phyloP scores from a whole-genome alignment of 225 moss, liverwort and hornwort species.

The Ulota crispa region DNA sequence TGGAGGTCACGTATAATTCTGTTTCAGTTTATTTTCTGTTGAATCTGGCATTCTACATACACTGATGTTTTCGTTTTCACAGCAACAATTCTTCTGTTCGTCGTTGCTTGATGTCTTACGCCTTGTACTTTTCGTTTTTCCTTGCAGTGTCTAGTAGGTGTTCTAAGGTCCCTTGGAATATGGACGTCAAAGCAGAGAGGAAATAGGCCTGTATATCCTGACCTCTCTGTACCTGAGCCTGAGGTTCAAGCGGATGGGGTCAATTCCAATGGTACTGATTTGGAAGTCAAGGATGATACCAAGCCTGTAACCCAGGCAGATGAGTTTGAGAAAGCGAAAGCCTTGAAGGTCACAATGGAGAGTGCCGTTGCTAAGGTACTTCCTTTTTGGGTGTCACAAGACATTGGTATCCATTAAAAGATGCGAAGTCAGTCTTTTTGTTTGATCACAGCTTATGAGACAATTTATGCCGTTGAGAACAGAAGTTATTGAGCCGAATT shows the following conservation, averaged over 20 bases:
- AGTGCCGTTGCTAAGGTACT: conserved; percentile 87
- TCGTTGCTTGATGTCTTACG: neutral
- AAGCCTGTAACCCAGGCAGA: conserved; percentile 84
- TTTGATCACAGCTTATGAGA: conserved; percentile 4
- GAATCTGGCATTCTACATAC: neutral
- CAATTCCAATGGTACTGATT: conserved; percentile 48
- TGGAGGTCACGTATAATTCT: neutral
- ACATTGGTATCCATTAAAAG: neutral
- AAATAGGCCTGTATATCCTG: conserved; percentile 50
- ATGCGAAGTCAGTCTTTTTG: neutral
- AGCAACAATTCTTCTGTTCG: neutral
- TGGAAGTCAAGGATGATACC: conserved; percentile 66
- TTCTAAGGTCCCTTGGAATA: conserved; percentile 80
- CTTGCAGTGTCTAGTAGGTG: conserved; percentile 85
- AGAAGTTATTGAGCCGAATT: neutral
- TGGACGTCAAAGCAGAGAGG: conserved; percentile 83
- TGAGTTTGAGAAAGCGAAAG: conserved; percentile 97
- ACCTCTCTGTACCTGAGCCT: conserved; percentile 35
- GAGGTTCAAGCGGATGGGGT: conserved; percentile 19
- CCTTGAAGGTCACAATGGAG: conserved; percentile 87
- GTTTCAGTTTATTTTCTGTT: neutral
- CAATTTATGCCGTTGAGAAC: neutral
- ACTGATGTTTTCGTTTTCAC: neutral
- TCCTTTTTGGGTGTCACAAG: neutral
- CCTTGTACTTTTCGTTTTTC: conserved; percentile 12